Conservation (phyloP, 495 filamentous ascomycete genomes). For the Cairneyella variabilis region DNA sequence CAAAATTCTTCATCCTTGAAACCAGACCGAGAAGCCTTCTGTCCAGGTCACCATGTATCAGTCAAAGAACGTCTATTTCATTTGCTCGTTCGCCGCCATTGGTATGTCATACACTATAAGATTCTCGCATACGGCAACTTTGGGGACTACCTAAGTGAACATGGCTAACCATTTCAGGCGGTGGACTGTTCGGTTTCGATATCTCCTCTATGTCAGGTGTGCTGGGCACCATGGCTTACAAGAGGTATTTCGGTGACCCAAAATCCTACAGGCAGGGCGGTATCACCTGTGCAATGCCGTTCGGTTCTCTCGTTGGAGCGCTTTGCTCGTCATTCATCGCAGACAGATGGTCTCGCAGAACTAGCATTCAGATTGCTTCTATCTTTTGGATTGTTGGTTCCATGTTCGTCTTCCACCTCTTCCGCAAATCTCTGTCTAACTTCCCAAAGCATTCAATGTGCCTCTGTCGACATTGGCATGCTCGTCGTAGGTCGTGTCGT, state of each 20-base stretch:
- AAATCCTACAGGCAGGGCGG: slow-evolving; percentile 54
- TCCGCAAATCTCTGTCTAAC: not conserved
- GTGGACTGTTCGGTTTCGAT: slow-evolving; percentile 70
- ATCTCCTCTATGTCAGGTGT: slow-evolving; percentile 69
- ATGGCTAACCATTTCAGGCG: slow-evolving; percentile 39
- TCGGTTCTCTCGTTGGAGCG: slow-evolving; percentile 71
- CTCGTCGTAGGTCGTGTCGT: slow-evolving; percentile 68
- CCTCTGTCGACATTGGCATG: slow-evolving; percentile 56
- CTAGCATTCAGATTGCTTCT: slow-evolving; percentile 64
- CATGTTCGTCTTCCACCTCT: slow-evolving; percentile 35
- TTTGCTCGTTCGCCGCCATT: slow-evolving; percentile 62
- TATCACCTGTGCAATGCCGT: slow-evolving; percentile 69
- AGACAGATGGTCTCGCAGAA: slow-evolving; percentile 64
- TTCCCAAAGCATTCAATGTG: slow-evolving; percentile 48
- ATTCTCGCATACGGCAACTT: not conserved
- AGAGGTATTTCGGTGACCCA: slow-evolving; percentile 55
- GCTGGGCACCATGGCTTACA: slow-evolving; percentile 56
- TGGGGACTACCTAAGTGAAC: too few relatives aligned
- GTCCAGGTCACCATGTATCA: slow-evolving; percentile 12
- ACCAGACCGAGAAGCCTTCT: slow-evolving; percentile 5
- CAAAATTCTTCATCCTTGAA: too few relatives aligned
- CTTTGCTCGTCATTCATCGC: slow-evolving; percentile 62
- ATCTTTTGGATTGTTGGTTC: slow-evolving; percentile 71
- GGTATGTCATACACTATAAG: slow-evolving; percentile 36
- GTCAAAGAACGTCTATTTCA: slow-evolving; percentile 30